Base-by-base conservation (phyloP, 148 eudicot species). In the Chenopodium formosanum region DNA sequence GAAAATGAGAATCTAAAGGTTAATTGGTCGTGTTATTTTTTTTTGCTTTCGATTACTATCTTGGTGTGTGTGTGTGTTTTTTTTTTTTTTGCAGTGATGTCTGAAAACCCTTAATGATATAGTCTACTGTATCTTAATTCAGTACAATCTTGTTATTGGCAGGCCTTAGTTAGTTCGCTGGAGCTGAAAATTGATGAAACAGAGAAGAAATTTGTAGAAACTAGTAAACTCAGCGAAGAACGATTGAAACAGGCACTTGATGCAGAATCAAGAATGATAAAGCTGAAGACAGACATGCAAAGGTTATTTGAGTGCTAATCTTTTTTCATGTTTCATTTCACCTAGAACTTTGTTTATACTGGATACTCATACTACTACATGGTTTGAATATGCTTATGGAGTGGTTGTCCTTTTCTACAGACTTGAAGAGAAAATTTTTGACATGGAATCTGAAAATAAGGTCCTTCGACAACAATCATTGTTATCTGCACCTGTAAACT, bases 1-100 rank as follows among this genome's bases (percentile, higher is more conserved):
- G 99, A 96, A 88, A 96, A 96, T 84, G 97, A 90, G 76, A 91
- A 89, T 80, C 97, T 96, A 48, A 96, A 92, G 98, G 99, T 94
- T 81, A 70, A 81, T 60, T 70, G 56, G 74, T 74, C 40, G 72
- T 72, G 67, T n/a, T 73, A 63, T 10, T 12, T 73, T 31, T 73
- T 13, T 50, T 29, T 78, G 19, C 71, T 53, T 25, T 70, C 32
- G 14, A 32, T 70, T 81, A 63, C n/a, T 64, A 17, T 78, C 80
- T 16, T 25, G 29, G 6, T 23, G 25, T 31, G 29, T 6, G 44
- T n/a, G 52, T 56, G 8, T 65, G 17, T 52, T 14, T 44, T 6
- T 56, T n/a, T 65, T 56, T 14, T 65, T 72, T 32, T 68, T 71
- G 27, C 58, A n/a, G 47, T 17, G 32, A 20, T 23, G 56, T 71